Base-by-base conservation (phyloP, 129 eudicot species). In the Dittrichia graveolens region DNA sequence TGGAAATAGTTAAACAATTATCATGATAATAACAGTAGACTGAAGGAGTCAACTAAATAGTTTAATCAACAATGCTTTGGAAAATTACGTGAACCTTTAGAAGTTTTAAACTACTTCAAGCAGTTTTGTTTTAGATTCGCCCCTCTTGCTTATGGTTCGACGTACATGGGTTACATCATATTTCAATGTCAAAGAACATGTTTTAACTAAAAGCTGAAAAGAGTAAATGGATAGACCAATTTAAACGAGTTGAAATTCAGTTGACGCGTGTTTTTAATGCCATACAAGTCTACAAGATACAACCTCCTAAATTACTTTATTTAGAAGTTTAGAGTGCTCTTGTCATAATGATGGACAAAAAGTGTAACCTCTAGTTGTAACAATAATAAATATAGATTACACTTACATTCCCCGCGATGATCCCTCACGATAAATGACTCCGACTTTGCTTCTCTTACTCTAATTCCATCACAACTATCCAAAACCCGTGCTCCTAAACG, bases 371-470 rank as follows among this genome's bases (percentile, higher is more conserved):
- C 5, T 14, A 24, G 31, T 24, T 24, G 31, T 0, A 24, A 0
- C 31, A 24, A 2, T 24, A 24, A 50, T 14, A 38, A 34, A 67
- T 6, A 76, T 15, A 9, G 13, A 63, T 13, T 19, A 77, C 11
- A 71, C 98, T 90, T 81, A 94, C 98, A 61, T 85, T 94, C 98
- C 72, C 98, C 98, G 66, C 98, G 97, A 73, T 90, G 98, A 83
- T 94, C 98, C 79, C 97, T 83, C 19, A 94, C 98, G 69, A 83
- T 67, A 76, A 94, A 87, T 0, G 93, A 82, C 44, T 90, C 98
- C 1, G 98, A 84, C 79, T 76, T 88, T 46, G 98, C 98, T 81
- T 88, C 98, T 85, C 83, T 88, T 10, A 94, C 85, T 80, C 89
- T 77, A 67, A 87, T 60, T 56, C 85, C 91, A 57, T 85, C 88